Percentiles rank a stretch among this genome's conserved stretches.
Conservation (phyloP, 75 land plant species). For the Pseudotsuga menziesii region DNA sequence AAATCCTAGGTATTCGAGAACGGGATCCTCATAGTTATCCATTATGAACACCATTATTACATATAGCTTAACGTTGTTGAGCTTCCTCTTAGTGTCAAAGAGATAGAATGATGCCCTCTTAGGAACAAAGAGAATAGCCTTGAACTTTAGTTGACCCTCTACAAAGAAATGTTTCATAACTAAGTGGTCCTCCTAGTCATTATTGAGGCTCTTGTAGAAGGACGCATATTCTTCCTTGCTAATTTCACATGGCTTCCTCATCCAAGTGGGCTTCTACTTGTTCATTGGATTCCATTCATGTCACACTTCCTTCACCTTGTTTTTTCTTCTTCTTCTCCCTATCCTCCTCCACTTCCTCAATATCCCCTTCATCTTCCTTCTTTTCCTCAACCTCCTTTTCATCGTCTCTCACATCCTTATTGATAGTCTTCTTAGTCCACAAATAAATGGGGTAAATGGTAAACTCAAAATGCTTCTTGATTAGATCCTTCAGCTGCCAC, state of each 20-base stretch:
- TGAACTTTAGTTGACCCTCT: constrained; percentile 66
- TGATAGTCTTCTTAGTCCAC: constrained; percentile 62
- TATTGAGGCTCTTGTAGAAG: constrained; percentile 56
- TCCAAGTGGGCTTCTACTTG: constrained; percentile 54
- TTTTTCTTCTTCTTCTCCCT: constrained; percentile 36
- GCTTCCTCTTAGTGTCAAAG: constrained; percentile 71
- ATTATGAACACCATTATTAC: constrained; percentile 25
- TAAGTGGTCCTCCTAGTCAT: constrained; percentile 62
- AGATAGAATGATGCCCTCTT: constrained; percentile 29
- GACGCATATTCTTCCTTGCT: constrained; percentile 58
- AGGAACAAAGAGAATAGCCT: constrained; percentile 50
- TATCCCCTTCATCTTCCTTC: constrained; percentile 30
- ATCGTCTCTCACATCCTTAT: constrained; percentile 61
- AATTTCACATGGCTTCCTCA: constrained; percentile 52
- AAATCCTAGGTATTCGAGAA: constrained; percentile 26
- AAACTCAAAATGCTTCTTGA: constrained; percentile 53
- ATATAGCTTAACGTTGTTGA: constrained; percentile 28
- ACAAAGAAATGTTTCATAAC: constrained; percentile 68
- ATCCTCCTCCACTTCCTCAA: constrained; percentile 38
- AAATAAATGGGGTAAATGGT: constrained; percentile 58
- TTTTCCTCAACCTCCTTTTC: constrained; percentile 47
- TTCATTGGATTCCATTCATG: constrained; percentile 46
- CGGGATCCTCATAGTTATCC: constrained; percentile 30
- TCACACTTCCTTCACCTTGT: constrained; percentile 34
- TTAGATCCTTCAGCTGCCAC: constrained; percentile 54